Conservation (phyloP, 495 filamentous ascomycete species). For the Glonium stellatum region DNA sequence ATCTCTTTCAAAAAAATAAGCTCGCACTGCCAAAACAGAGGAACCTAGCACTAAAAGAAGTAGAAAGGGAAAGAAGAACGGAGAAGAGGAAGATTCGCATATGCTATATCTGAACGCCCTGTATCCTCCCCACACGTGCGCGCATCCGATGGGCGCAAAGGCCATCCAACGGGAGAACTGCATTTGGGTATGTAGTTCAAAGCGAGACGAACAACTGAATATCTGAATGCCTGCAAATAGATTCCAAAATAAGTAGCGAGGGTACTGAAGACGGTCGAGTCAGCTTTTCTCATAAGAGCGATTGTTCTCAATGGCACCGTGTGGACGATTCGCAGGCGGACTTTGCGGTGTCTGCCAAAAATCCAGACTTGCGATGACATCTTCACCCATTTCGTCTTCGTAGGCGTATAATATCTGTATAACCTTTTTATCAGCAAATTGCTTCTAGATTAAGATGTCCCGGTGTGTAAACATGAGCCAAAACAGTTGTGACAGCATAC, state of each 20-base stretch:
- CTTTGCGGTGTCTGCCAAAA: constrained; percentile 58
- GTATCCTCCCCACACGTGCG: no score
- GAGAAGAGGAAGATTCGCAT: no score
- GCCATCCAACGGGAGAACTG: no score
- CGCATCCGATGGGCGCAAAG: no score
- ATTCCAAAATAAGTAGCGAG: not conserved
- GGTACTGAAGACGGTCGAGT: not conserved
- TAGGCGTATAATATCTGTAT: constrained; percentile 87
- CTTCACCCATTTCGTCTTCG: constrained; percentile 87
- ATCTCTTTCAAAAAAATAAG: no score
- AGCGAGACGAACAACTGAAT: no score
- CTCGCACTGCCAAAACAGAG: no score
- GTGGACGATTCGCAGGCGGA: not conserved
- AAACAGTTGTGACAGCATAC: constrained; percentile 46
- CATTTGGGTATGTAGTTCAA: no score
- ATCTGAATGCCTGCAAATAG: not conserved
- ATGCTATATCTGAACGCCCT: no score
- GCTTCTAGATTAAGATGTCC: not conserved
- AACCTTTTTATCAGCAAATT: constrained; percentile 2
- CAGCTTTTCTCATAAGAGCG: not conserved
- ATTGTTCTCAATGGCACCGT: constrained; percentile 1
- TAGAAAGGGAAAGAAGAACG: no score
- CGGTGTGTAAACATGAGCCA: constrained; percentile 5
- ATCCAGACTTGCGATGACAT: constrained; percentile 90
- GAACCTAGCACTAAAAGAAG: no score